phyloP scores from a whole-genome alignment of 768 basidiomycete genomes.

The Serpula lacrymans region DNA sequence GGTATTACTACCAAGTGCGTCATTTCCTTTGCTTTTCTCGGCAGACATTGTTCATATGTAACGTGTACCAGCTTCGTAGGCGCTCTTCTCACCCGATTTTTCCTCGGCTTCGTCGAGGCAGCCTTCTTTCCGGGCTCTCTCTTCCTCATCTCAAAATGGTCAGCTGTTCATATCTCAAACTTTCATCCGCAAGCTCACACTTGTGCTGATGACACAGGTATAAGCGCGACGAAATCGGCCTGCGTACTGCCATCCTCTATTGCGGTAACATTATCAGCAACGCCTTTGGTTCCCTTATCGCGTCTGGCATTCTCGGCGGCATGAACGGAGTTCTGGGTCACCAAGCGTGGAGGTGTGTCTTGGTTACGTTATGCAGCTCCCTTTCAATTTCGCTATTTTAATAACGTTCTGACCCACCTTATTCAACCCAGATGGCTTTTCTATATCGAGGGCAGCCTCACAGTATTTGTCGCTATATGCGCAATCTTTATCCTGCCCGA shows the following conservation, averaged over 20 bases:
- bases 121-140: constrained; percentile 46
- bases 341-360: constrained; percentile 47
- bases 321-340: constrained; percentile 50
- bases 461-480: constrained; percentile 41
- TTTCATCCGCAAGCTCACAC: constrained; percentile 22
- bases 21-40: not conserved
- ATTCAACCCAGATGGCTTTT: constrained; percentile 44
- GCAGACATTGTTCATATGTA: not conserved
- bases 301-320: constrained; percentile 41
- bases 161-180: constrained; percentile 24
- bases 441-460: constrained; percentile 44
- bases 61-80: constrained; percentile 34
- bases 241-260: constrained; percentile 42
- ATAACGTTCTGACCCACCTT: constrained; percentile 1
- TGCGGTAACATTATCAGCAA: constrained; percentile 52
- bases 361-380: constrained; percentile 8
- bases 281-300: constrained; percentile 52
- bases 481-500: constrained; percentile 49
- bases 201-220: constrained; percentile 36
- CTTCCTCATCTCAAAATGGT: constrained; percentile 33
- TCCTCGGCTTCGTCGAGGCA: constrained; percentile 51
- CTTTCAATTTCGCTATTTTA: not conserved
- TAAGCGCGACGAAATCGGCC: constrained; percentile 40
- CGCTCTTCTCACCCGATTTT: constrained; percentile 46
- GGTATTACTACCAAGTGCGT: constrained; percentile 28